Base-by-base conservation (phyloP, 2,329 filamentous ascomycete genomes). In the Cladosporium velox region DNA sequence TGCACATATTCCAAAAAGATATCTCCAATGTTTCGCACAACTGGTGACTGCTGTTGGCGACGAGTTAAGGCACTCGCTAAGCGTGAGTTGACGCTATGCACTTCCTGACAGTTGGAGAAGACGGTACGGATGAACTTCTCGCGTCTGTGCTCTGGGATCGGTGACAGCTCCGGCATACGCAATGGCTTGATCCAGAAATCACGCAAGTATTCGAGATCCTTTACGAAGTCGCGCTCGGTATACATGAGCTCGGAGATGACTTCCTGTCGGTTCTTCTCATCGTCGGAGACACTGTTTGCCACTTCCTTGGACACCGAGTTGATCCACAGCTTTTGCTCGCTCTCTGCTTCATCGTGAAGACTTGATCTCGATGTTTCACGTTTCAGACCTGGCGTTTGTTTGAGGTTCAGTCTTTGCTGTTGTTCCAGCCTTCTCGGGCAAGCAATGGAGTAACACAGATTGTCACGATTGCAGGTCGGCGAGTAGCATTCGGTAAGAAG, bases 241-340 rank as follows among this genome's bases (percentile, higher is more conserved):
- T 99, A 99, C 88, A 96, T 97, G 68, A 98, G 89, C 78, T 99
- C 95, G 6, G 94, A 97, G 67, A 99, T 97, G 72, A 99, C 91
- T 76, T 99, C 95, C 77, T 99, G 95, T 54, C 95, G 88, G 82
- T 98, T 98, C 88, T 97, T 96, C 79, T 99, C 95, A 71, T 87
- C 88, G 71, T 99, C 95, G 59, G 88, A 89, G 34, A 97, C 90
- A 75, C 90, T 91, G 72, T 98, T 93, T 0, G 93, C 93, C 66
- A 99, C 84, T 77, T 98, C 95, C 78, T 97, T 95, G 0, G 93
- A 92, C 41, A 99, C 95, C 15, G 93, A 97, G 78, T 98, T 98
- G 79, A 99, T 99, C 95, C 95, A 99, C 44, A 99, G 86, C 79
- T 98, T 98, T 81, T 98, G 95, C 77, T 98, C 93, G 75, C 97